Base-by-base conservation (phyloP, 768 basidiomycete genomes). In the Rhizopogon rudus region DNA sequence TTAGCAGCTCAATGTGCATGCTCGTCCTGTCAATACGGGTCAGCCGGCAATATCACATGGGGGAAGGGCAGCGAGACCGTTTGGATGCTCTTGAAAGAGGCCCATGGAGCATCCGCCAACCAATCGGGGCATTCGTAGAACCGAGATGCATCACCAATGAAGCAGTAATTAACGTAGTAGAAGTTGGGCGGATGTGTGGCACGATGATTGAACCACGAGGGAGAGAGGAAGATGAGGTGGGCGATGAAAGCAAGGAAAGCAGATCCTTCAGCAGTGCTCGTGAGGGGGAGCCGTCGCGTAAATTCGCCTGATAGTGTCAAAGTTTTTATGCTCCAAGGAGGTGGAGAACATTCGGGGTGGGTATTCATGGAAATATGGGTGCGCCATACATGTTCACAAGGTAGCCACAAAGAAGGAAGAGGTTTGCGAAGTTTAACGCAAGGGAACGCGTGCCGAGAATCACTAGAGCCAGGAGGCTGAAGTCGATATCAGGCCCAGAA, bases 361-460 rank as follows among this genome's bases (percentile, higher is more conserved):
- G 22, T 22, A 22, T 22, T 22, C 22, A 22, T 3, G 22, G 22
- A 22, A 22, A 22, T 22, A 3, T 48, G 17, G 13, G 39, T 40
- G 10, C 5, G 29, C 59, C 52, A 60, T 12, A 28, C 52, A 41
- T 14, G 43, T 16, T 53, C 22, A 22, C 51, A 13, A 77, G 62
- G 6, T 65, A 66, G 52, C 73, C 67, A 55, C 72, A 69, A 6
- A 77, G 58, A 14, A 78, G 61, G 52, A 70, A 66, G 17, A 73
- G 54, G 20, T 71, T 67, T 8, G 50, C 40, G 46, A 68, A 66
- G 35, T 64, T 59, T 40, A 77, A 50, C 7, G 73, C 76, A 10
- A 78, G 60, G 6, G 50, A 56, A 2, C 31, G 31, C 7, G 59
- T 48, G 2, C 51, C 33, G 10, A 60, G 40, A 4, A 60, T 5